These are phyloP conservation scores for Podochytrium sp. DNA, from an alignment of 192 early-diverging fungal genomes.

Conservation along the genomic window DNA sequence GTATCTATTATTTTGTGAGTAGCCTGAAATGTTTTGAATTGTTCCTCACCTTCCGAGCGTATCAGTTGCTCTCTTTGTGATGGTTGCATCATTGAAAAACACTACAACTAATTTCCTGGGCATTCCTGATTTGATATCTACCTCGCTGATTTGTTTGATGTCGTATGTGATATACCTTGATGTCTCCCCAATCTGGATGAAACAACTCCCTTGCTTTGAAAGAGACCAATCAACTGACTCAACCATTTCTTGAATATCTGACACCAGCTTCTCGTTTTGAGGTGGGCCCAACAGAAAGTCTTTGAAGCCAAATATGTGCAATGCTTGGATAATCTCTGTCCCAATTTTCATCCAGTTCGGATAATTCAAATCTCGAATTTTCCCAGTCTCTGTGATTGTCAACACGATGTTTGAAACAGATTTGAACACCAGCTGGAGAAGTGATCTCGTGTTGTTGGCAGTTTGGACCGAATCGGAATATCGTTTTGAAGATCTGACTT, in stretches of 20 bases:
- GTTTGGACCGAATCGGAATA: not conserved
- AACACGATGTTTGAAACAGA: slow-evolving; percentile 13
- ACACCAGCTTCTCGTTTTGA: not conserved
- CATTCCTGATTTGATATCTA: not conserved
- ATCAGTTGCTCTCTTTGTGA: not conserved
- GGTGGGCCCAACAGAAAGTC: not conserved
- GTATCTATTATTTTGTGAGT: slow-evolving; percentile 9
- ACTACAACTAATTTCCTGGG: slow-evolving; percentile 3
- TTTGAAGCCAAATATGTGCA: not conserved
- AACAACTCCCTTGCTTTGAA: not conserved
- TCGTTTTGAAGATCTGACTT: no score
- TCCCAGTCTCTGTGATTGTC: not conserved
- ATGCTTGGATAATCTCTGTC: not conserved
- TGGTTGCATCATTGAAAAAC: slow-evolving; percentile 7
- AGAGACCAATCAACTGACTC: not conserved
- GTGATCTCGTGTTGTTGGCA: not conserved
- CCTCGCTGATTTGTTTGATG: not conserved
- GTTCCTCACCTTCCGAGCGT: slow-evolving; percentile 12
- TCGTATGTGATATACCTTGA: slow-evolving; percentile 3
- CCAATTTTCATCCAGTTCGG: not conserved
- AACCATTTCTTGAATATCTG: not conserved
- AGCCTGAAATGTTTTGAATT: slow-evolving; percentile 7
- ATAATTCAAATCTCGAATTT: slow-evolving; percentile 8
- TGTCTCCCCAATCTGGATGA: not conserved
- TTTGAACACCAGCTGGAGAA: not conserved